Percentiles rank a stretch among this genome's conserved stretches.
Evolutionary conservation across 441 rosid genomes (phyloP).

Genomic region (Eruca vesicaria): DNA sequence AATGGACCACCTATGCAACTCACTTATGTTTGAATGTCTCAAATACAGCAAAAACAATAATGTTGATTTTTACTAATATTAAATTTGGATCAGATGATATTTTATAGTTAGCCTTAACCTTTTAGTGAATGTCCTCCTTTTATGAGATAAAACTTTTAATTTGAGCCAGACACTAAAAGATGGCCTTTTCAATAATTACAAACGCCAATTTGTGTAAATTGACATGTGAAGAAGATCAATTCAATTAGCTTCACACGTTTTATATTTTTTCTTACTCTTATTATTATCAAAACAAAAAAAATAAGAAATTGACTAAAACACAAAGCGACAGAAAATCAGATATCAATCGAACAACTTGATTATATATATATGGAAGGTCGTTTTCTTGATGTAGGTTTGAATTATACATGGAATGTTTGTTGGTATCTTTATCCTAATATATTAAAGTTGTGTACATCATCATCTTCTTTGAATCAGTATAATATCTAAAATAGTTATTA

Average conservation of each 20-base stretch:
- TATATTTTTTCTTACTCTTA: no score
- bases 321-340: constrained; percentile 2
- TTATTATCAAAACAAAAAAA: no score
- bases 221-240: neutral
- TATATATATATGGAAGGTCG: neutral
- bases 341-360: constrained; percentile 5
- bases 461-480: neutral
- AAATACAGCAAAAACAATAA: constrained; percentile 8
- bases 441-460: neutral
- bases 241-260: neutral
- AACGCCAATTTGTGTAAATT: constrained; percentile 26
- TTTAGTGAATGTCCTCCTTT: constrained; percentile 10
- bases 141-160: neutral
- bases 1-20: constrained; percentile 23
- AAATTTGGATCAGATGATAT: neutral
- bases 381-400: neutral
- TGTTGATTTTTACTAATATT: neutral
- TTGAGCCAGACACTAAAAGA: constrained; percentile 7
- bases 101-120: neutral
- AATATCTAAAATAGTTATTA: neutral
- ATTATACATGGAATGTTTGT: neutral
- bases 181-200: constrained; percentile 26
- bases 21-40: constrained; percentile 7
- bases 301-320: neutral
- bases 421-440: neutral